Evolutionary conservation across 2,329 filamentous ascomycete species (phyloP).

Genomic region (Pseudopithomyces maydicus): DNA sequence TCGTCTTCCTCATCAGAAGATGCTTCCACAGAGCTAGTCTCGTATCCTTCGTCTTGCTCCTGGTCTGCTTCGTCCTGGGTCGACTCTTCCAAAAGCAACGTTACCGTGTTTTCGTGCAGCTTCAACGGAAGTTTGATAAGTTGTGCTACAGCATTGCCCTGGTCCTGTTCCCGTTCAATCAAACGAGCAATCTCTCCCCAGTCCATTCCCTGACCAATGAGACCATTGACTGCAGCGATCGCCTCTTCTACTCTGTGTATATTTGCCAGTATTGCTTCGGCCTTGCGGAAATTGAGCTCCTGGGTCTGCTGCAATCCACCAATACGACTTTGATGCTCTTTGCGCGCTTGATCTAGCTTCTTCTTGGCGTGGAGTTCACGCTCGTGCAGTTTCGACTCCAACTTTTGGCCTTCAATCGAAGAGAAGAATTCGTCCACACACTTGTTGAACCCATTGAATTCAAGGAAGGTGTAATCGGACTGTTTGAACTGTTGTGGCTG

Average conservation of each 20-base stretch:
- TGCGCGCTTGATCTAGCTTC: constrained; percentile 82
- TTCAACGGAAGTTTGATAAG: constrained; percentile 88
- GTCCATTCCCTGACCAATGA: constrained; percentile 95
- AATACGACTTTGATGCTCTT: constrained; percentile 83
- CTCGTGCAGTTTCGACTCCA: constrained; percentile 82
- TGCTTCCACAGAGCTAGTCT: constrained; percentile 66
- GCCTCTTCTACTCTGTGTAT: constrained; percentile 90
- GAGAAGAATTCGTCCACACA: constrained; percentile 98
- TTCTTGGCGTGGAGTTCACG: constrained; percentile 79
- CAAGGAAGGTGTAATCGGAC: constrained; percentile 68
- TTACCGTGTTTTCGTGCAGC: constrained; percentile 86
- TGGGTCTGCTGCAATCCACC: constrained; percentile 83
- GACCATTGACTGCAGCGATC: constrained; percentile 86
- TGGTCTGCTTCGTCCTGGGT: constrained; percentile 67
- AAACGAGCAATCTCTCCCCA: constrained; percentile 91
- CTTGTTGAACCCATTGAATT: constrained; percentile 85
- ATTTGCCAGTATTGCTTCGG: constrained; percentile 88
- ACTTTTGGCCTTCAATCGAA: constrained; percentile 89
- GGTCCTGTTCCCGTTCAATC: constrained; percentile 83
- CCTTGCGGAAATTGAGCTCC: constrained; percentile 82
- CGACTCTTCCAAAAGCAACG: constrained; percentile 75
- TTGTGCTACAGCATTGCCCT: constrained; percentile 81
- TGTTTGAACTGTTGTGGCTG: constrained; percentile 80
- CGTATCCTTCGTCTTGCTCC: constrained; percentile 60
- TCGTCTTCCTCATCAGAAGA: constrained; percentile 61